phyloP scores from a whole-genome alignment of 257 asterid species.

The Solanum phureja region DNA sequence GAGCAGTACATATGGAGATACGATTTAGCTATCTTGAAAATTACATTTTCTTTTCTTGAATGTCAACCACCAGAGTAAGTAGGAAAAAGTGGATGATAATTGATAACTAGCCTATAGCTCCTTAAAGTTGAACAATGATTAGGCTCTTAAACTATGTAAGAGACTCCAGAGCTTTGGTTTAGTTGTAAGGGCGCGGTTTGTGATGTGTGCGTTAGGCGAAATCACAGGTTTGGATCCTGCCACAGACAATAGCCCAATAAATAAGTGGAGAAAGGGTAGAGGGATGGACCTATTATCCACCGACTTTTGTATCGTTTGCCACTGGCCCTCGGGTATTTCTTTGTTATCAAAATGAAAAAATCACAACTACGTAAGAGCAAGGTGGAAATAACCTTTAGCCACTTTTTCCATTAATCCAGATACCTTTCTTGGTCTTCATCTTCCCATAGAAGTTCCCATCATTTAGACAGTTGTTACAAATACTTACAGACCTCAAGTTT shows the following conservation, averaged over 20 bases:
- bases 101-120: neutral
- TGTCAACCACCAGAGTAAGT: neutral
- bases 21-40: neutral
- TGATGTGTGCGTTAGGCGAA: neutral
- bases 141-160: neutral
- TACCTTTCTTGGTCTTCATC: neutral
- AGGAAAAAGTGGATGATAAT: neutral
- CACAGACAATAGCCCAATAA: neutral
- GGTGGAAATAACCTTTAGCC: neutral
- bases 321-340: neutral
- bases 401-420: neutral
- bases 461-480: neutral
- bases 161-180: neutral
- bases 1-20: neutral
- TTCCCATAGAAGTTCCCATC: neutral
- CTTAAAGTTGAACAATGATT: neutral
- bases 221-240: neutral
- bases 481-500: neutral
- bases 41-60: neutral
- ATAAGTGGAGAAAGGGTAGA: neutral
- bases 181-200: neutral
- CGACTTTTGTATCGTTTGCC: neutral
- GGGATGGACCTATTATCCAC: neutral
- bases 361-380: neutral
- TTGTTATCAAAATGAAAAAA: neutral